Base-by-base conservation (phyloP, 2,329 filamentous ascomycete species). In the Macrophomina phaseolina region DNA sequence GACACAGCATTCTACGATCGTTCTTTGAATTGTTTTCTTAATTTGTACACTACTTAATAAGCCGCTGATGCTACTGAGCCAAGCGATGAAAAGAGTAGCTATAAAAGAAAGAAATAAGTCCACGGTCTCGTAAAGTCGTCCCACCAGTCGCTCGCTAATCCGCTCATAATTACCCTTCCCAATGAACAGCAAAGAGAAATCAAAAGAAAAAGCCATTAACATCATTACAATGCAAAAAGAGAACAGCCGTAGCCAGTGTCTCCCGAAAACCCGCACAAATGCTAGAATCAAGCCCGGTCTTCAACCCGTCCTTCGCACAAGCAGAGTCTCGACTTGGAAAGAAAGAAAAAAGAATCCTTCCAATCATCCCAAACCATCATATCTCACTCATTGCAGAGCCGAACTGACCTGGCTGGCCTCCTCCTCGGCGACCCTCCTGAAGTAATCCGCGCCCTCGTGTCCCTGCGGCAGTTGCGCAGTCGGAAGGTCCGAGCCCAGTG, bases 401-500 rank as follows among this genome's bases (percentile, higher is more conserved):
- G 58, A 62, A 14, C 63, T 65, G 2, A 67, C 65, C 46, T 46
- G 42, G 18, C 65, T 74, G 46, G 75, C 77, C 64, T 71, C 72
- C 53, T 78, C 77, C 67, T 78, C 77, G 6, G 75, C 77, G 2
- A 71, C 72, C 1, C 77, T 68, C 9, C 77, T 70, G 70, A 78
- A 79, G 66, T 77, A 78, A 66, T 79, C 77, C 23, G 75, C 75
- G 30, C 72, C 70, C 30, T 72, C 70, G 23, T 5, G 23, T 28
- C 71, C 68, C 1, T 67, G 71, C 32, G 76, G 64, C 0, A 68
- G 72, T 42, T 49, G 30, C 12, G 75, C 75, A 14, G 76, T 79
- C 6, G 76, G 73, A 6, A 78, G 30, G 68, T 80, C 79, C 0
- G 75, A 75, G 16, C 78, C 78, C 30, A 80, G 70, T 14, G 76